Conservation (phyloP, 2,329 filamentous ascomycete genomes). For the Alternaria dauci region DNA sequence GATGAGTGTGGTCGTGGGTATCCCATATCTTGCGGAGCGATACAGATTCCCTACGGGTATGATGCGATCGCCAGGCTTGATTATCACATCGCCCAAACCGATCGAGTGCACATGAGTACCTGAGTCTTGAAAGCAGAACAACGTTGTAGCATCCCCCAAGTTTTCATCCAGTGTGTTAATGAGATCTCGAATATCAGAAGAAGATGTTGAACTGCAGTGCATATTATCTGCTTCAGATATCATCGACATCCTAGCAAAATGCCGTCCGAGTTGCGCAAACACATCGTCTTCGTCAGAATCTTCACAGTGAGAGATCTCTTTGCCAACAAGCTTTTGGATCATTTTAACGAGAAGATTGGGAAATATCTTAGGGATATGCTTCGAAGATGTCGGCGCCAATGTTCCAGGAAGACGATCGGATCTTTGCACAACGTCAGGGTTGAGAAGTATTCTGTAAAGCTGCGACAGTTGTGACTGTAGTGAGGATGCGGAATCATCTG, state of each 20-base stretch:
- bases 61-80: background rate
- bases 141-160: accelerated
- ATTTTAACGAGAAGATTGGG: too few species aligned
- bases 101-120: background rate
- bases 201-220: background rate
- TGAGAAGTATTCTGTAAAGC: background rate
- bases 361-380: too few species aligned
- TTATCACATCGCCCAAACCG: background rate
- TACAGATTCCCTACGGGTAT: background rate
- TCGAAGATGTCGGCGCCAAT: too few species aligned
- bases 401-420: too few species aligned
- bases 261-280: background rate
- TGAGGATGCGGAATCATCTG: accelerated
- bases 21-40: too few species aligned
- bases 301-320: too few species aligned
- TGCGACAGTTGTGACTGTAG: background rate
- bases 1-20: background rate
- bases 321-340: too few species aligned
- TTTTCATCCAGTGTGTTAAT: too few species aligned
- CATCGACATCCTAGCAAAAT: too few species aligned
- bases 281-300: background rate
- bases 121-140: background rate
- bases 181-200: background rate
- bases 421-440: background rate
- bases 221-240: background rate